phyloP scores from a whole-genome alignment of 306 rosid genomes.

The Corylus heterophylla region DNA sequence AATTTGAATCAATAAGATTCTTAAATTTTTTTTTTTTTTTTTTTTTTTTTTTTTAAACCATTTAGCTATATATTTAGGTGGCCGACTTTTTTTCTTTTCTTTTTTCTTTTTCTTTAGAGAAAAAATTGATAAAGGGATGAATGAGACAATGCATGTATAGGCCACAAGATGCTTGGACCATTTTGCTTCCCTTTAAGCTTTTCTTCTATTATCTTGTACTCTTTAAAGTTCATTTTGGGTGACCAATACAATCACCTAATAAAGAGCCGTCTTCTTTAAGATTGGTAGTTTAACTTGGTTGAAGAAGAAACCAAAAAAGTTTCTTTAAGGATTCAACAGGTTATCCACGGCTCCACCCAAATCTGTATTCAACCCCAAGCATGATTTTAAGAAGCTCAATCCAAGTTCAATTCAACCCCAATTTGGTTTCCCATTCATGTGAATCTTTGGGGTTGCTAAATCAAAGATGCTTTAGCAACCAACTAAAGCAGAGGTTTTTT shows the following conservation, averaged over 20 bases:
- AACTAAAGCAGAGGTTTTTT: neutral
- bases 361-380: neutral
- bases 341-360: neutral
- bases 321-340: neutral
- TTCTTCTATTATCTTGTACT: neutral
- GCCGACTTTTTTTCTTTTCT: too few species aligned
- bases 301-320: neutral
- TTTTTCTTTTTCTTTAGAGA: too few species aligned
- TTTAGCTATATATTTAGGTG: too few species aligned
- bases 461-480: too few species aligned
- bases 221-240: neutral
- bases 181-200: neutral
- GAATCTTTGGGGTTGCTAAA: too few species aligned
- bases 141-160: neutral
- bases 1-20: too few species aligned
- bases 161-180: neutral
- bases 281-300: neutral
- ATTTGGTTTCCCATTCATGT: too few species aligned
- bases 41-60: too few species aligned
- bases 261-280: neutral
- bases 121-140: neutral
- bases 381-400: neutral
- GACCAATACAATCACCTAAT: neutral
- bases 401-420: neutral
- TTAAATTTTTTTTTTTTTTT: too few species aligned